Evolutionary conservation across 495 filamentous ascomycete genomes (phyloP), one percentile per base, ranked within the genome.

Genomic region (Penicillium maclennaniae): DNA sequence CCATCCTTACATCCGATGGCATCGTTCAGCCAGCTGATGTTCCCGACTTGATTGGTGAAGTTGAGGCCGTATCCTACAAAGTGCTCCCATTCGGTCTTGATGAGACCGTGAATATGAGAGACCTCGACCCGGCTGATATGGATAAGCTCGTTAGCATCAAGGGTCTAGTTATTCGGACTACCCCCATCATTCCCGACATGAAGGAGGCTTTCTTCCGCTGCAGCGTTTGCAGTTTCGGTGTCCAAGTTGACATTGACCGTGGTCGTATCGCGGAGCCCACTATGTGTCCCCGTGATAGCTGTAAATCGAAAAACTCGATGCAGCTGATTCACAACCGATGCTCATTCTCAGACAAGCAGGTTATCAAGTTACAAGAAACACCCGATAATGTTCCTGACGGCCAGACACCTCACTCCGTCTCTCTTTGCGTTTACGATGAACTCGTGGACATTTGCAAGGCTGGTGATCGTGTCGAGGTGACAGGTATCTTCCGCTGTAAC

Each of bases 361-460:
- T 97, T 51, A 96, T 99, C 77, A 97, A 97, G 71, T 79, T 99
- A 27, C 93, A 99, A 68, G 93, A 99, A 69, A 99, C 93, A 0
- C 93, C 93, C 7, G 93, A 99, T 66, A 88, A 79, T 43, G 85
- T 97, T 40, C 93, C 93, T 12, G 88, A 96, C 54, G 93, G 93
- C 23, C 93, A 99, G 70, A 78, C 93, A 19, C 93, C 93, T n/a
- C 93, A 99, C 70, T 96, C 95, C 0, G 93, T 99, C 16, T 96
- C 91, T 4, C 81, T 99, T 27, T 97, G 92, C 67, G 91, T 90
- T 26, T 97, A 97, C 59, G 92, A 97, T 66, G 95, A 97, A 73
- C 74, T 97, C 43, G 95, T 97, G 7, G 93, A 99, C 72, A 82
- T 97, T 44, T 96, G 92, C 76, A 97, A 96, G 70, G 92, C 93